Percentiles rank a stretch among this genome's conserved stretches.
Evolutionary conservation across 1,284 basidiomycete species (phyloP).

Genomic region (Sphaerobolus stellatus): DNA sequence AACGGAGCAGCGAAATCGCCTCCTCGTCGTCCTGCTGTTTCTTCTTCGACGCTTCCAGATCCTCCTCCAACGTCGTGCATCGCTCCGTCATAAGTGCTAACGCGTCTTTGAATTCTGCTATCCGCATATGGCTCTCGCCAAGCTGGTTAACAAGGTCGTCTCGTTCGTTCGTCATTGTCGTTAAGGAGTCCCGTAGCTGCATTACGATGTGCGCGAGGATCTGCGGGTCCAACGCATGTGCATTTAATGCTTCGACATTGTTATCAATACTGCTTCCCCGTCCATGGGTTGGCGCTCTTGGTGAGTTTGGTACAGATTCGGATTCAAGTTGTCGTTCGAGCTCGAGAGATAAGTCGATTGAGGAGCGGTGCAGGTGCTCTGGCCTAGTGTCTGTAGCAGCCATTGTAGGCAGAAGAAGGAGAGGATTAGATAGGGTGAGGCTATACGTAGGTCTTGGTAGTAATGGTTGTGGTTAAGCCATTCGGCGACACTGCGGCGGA

Average conservation of each 20-base stretch:
- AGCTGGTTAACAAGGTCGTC: constrained; percentile 58
- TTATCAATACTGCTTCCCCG: too few species aligned
- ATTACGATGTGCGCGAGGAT: constrained; percentile 72
- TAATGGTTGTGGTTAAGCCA: neutral
- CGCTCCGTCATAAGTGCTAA: constrained; percentile 63
- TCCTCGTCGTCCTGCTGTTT: constrained; percentile 78
- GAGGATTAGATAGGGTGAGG: neutral
- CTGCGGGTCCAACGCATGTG: constrained; percentile 72
- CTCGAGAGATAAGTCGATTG: constrained; percentile 74
- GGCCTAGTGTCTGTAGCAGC: neutral
- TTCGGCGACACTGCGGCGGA: too few species aligned
- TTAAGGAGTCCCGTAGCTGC: constrained; percentile 60
- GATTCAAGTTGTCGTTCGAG: constrained; percentile 66
- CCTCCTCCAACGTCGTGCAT: constrained; percentile 57
- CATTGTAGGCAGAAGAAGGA: neutral
- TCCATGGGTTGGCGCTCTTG: constrained; percentile 24
- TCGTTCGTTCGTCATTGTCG: constrained; percentile 62
- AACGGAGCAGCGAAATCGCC: constrained; percentile 73
- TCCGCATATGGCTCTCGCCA: constrained; percentile 48
- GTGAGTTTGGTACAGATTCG: constrained; percentile 43
- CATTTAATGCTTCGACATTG: too few species aligned
- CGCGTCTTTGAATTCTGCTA: constrained; percentile 59
- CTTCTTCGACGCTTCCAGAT: constrained; percentile 56
- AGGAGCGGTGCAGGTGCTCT: constrained; percentile 36
- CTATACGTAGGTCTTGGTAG: neutral